Conservation (phyloP, 2,329 filamentous ascomycete species). For the Drechslerella coelobrocha region DNA sequence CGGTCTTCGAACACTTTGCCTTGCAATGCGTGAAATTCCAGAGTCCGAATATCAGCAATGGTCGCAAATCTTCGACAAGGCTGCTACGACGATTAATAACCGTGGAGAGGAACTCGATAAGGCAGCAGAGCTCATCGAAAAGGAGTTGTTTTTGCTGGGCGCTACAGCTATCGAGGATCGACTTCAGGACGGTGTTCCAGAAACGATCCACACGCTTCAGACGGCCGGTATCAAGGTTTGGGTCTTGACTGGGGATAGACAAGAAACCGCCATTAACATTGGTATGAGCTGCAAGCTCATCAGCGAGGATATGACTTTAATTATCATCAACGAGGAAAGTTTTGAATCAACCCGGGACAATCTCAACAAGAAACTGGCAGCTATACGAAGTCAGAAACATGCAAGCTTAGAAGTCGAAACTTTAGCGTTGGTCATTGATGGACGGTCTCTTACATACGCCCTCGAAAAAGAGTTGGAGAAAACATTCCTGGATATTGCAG, state of each 20-base stretch:
- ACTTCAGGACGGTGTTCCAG: constrained; percentile 94
- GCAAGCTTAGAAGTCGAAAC: constrained; percentile 80
- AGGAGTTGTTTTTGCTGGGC: constrained; percentile 86
- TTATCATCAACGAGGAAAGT: constrained; percentile 93
- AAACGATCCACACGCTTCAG: constrained; percentile 96
- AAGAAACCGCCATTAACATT: constrained; percentile 99
- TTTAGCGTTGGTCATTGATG: constrained; percentile 91
- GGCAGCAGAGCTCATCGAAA: constrained; percentile 92
- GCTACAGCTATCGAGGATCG: constrained; percentile 97
- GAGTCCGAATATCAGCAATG: constrained; percentile 89
- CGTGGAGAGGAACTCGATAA: constrained; percentile 96
- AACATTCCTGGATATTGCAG: constrained; percentile 86
- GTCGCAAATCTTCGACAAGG: constrained; percentile 83
- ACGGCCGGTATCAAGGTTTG: constrained; percentile 98
- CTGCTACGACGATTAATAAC: constrained; percentile 88
- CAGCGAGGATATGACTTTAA: constrained; percentile 96
- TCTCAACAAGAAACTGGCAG: constrained; percentile 89
- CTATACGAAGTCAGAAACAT: constrained; percentile 81
- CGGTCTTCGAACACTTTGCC: constrained; percentile 88
- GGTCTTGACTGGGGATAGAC: constrained; percentile 95
- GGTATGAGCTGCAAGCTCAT: constrained; percentile 99
- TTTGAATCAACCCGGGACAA: constrained; percentile 82
- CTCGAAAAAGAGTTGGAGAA: constrained; percentile 94
- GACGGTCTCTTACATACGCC: constrained; percentile 90
- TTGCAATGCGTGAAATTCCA: constrained; percentile 90